Percentiles rank a stretch among this genome's conserved stretches.
These are phyloP conservation scores for Tilletia indica DNA, from an alignment of 1,284 basidiomycete genomes.

Conservation along the genomic window DNA sequence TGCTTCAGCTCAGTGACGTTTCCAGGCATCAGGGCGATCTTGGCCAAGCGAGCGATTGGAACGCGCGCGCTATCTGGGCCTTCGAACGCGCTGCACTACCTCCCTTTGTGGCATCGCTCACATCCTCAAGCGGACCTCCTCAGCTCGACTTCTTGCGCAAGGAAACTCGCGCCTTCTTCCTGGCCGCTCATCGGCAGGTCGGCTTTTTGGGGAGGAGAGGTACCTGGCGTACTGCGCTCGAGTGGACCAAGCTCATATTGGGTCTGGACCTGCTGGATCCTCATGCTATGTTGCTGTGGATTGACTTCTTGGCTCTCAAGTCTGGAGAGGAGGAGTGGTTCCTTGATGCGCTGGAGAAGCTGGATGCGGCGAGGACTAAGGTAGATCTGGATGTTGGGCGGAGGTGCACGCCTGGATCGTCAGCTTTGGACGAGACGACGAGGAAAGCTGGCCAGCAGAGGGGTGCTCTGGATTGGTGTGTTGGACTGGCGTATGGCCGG, in stretches of 20 bases:
- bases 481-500: slow-evolving; percentile 43
- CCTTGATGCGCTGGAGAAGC: slow-evolving; percentile 34
- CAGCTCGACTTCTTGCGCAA: slow-evolving; percentile 46
- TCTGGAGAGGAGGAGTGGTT: slow-evolving; percentile 45
- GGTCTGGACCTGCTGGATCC: slow-evolving; percentile 43
- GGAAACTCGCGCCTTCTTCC: slow-evolving; percentile 51
- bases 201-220: slow-evolving; percentile 48
- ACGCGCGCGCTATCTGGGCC: slow-evolving; percentile 50
- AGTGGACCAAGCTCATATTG: slow-evolving; percentile 51
- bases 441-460: background rate
- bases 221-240: slow-evolving; percentile 53
- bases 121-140: slow-evolving; percentile 41
- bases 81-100: slow-evolving; percentile 47
- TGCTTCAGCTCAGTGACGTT: slow-evolving; percentile 50
- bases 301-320: slow-evolving; percentile 54
- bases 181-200: slow-evolving; percentile 50
- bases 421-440: background rate
- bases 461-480: slow-evolving; percentile 51
- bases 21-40: slow-evolving; percentile 53
- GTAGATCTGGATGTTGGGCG: slow-evolving; percentile 8
- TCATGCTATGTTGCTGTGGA: slow-evolving; percentile 51
- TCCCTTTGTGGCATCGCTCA: slow-evolving; percentile 43
- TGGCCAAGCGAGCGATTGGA: slow-evolving; percentile 51
- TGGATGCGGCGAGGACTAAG: slow-evolving; percentile 30
- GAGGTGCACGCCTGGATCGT: slow-evolving; percentile 21